Conservation (phyloP, 164 flowering plant species). For the Liquidambar formosana region DNA sequence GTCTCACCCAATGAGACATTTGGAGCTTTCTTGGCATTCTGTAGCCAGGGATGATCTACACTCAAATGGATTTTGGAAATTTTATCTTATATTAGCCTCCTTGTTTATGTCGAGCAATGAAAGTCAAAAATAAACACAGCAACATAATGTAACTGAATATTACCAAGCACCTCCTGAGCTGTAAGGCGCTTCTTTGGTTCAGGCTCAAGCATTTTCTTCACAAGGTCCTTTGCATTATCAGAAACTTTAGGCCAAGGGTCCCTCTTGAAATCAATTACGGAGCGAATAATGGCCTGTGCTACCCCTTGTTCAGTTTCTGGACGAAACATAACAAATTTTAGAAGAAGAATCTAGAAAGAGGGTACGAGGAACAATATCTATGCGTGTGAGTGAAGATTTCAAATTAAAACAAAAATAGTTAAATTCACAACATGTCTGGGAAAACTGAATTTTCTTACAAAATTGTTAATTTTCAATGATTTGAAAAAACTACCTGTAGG, state of each 20-base stretch:
- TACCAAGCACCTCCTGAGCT: slow-evolving; percentile 68
- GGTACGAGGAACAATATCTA: background rate
- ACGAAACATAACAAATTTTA: slow-evolving; percentile 3
- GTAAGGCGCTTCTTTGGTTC: slow-evolving; percentile 54
- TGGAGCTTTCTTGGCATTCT: slow-evolving; percentile 58
- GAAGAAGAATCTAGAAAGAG: background rate
- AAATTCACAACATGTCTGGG: too few species aligned
- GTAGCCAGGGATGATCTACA: slow-evolving; percentile 70
- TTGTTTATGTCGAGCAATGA: background rate
- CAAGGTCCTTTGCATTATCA: slow-evolving; percentile 64
- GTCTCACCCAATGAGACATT: slow-evolving; percentile 69
- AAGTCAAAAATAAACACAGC: background rate
- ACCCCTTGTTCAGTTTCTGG: slow-evolving; percentile 78
- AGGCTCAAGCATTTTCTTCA: slow-evolving; percentile 64
- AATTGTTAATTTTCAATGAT: too few species aligned
- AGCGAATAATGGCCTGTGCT: slow-evolving; percentile 66
- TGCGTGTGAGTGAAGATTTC: background rate
- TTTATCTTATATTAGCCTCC: background rate
- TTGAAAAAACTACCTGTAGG: too few species aligned
- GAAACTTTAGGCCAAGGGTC: slow-evolving; percentile 78
- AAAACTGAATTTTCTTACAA: too few species aligned
- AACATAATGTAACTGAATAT: background rate
- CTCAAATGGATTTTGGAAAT: background rate
- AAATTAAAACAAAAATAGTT: background rate
- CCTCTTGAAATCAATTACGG: slow-evolving; percentile 61